Evolutionary conservation across 257 asterid species (phyloP), one percentile per base, ranked within the genome.

Genomic region (Fraxinus americana): DNA sequence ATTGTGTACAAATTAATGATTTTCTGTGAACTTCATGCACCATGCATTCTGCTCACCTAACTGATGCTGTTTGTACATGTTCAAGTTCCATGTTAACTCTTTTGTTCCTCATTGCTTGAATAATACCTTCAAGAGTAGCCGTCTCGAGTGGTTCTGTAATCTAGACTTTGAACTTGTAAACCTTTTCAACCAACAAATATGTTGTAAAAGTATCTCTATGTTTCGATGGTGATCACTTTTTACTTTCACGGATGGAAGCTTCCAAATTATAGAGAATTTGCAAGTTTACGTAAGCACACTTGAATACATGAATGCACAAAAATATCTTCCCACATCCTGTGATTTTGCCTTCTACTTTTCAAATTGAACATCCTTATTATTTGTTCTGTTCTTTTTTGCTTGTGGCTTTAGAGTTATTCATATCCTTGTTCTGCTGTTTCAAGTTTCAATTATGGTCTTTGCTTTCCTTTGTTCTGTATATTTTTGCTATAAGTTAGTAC

Each of bases 101-200:
- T 8, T 61, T 21, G 4, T 9, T 59, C 32, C 4, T 59, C 4
- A 8, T 59, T 59, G 67, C 30, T 23, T 59, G 30, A 27, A 7
- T 21, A 7, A 7, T 61, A 61, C 4, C 34, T 21, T 61, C 30
- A 21, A 34, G 68, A 17, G 34, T 78, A 25, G 59, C 35, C 17
- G 0, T 61, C 4, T 21, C 13, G 17, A 38, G 21, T 72, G 9
- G n/a, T 61, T 34, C 17, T 41, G n/a, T 23, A 13, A 75, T 29
- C 38, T 35, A 35, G 25, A 30, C 30, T 79, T 9, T 6, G 17
- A 43, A 71, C 32, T 14, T 75, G 71, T 10, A 35, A 23, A 13
- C 25, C 32, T 38, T 66, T 57, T 84, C 69, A 57, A 75, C 79
- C 30, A 71, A 71, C 41, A n/a, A 19, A 63, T 70, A 17, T 71